These are phyloP conservation scores for Mycena pura DNA, from an alignment of 768 basidiomycete genomes.

Conservation along the genomic window DNA sequence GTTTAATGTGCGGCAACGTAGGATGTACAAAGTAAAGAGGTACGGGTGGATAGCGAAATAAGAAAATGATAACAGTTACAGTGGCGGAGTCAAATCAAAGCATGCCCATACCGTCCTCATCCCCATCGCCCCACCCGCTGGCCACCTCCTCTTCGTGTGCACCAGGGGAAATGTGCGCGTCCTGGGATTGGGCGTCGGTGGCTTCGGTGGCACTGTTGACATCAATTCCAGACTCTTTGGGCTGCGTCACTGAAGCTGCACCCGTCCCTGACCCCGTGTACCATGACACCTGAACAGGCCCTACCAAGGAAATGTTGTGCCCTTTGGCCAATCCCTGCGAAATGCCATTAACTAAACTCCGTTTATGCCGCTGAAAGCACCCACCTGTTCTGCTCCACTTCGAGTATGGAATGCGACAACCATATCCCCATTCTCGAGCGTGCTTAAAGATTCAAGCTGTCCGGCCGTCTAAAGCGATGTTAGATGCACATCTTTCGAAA, in stretches of 20 bases:
- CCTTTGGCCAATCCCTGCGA: slow-evolving; percentile 77
- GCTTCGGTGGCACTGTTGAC: slow-evolving; percentile 23
- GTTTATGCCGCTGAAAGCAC: neutral
- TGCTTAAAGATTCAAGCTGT: slow-evolving; percentile 71
- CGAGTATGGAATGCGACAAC: slow-evolving; percentile 77
- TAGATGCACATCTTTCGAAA: slow-evolving; percentile 1
- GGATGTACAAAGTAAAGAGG: neutral
- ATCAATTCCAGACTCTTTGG: slow-evolving; percentile 22
- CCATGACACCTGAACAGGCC: slow-evolving; percentile 74
- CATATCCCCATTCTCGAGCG: slow-evolving; percentile 60
- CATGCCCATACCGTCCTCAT: slow-evolving; percentile 79
- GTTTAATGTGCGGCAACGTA: neutral
- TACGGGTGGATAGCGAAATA: neutral
- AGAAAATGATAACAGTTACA: slow-evolving; percentile 5
- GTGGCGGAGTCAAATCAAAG: slow-evolving; percentile 40
- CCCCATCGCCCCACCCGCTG: slow-evolving; percentile 77
- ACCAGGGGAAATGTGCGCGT: slow-evolving; percentile 39
- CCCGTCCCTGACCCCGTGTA: slow-evolving; percentile 44
- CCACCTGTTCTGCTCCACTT: slow-evolving; percentile 77
- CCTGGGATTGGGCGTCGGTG: slow-evolving; percentile 28
- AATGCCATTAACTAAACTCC: slow-evolving; percentile 17
- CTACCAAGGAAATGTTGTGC: slow-evolving; percentile 66
- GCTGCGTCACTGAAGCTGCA: slow-evolving; percentile 27
- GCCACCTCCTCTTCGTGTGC: slow-evolving; percentile 66
- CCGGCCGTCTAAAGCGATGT: slow-evolving; percentile 61